Percentiles rank a stretch among this genome's conserved stretches.
Conservation (phyloP, 257 asterid genomes). For the Ajuga chamaepitys region DNA sequence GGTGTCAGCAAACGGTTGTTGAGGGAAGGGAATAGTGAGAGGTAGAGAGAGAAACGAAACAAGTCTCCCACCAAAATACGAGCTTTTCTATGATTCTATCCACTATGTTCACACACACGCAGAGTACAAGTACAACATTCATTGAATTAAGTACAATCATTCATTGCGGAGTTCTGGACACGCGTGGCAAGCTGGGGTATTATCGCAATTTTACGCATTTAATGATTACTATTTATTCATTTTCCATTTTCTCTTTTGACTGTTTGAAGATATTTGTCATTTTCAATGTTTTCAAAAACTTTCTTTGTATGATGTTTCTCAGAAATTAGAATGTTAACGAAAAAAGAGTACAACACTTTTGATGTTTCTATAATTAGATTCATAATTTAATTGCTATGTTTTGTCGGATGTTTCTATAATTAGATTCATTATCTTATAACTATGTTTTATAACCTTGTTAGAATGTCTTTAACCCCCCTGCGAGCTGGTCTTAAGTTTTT, state of each 20-base stretch:
- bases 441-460: too few species aligned
- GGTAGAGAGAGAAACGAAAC: constrained; percentile 2
- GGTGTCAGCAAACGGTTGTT: constrained; percentile 46
- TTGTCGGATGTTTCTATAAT: too few species aligned
- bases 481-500: too few species aligned
- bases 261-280: not conserved
- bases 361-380: too few species aligned
- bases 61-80: constrained; percentile 18
- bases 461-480: too few species aligned
- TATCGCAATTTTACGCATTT: not conserved
- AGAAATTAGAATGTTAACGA: too few species aligned
- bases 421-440: too few species aligned
- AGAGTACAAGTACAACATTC: constrained; percentile 19
- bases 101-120: constrained; percentile 11
- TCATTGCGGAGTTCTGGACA: not conserved
- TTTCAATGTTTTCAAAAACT: not conserved
- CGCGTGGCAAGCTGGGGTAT: constrained; percentile 29
- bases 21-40: constrained; percentile 6
- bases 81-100: constrained; percentile 16
- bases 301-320: too few species aligned
- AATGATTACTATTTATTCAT: constrained; percentile 2
- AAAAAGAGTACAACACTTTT: too few species aligned
- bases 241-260: not conserved
- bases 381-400: too few species aligned
- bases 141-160: constrained; percentile 12